Evolutionary conservation across 306 rosid species (phyloP).

Genomic region (Malus sieversii): DNA sequence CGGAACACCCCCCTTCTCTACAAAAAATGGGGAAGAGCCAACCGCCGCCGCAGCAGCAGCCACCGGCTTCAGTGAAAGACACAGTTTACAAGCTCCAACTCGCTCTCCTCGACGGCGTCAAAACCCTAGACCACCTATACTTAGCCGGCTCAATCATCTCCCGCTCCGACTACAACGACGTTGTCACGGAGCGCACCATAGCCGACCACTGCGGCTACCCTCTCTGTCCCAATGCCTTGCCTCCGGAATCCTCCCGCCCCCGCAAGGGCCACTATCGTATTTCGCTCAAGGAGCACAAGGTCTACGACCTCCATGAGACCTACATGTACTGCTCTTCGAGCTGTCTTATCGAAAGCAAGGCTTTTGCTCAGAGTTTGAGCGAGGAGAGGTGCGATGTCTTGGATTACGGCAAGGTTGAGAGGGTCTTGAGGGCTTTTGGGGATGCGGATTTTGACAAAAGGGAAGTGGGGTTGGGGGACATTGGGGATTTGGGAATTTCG

Average conservation of each 20-base stretch:
- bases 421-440: conserved; percentile 43
- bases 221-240: conserved; percentile 39
- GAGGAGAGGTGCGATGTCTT: conserved; percentile 52
- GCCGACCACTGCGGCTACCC: conserved; percentile 62
- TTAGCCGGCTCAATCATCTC: conserved; percentile 76
- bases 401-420: conserved; percentile 42
- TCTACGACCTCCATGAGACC: conserved; percentile 71
- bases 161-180: conserved; percentile 72
- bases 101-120: conserved; percentile 59
- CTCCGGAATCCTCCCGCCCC: conserved; percentile 30
- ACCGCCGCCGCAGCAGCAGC: neutral
- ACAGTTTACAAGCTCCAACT: conserved; percentile 60
- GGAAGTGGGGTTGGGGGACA: conserved; percentile 31
- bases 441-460: conserved; percentile 25
- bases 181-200: conserved; percentile 75
- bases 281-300: conserved; percentile 74
- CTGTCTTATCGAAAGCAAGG: conserved; percentile 60
- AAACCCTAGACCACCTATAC: conserved; percentile 56
- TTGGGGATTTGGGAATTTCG: conserved; percentile 48
- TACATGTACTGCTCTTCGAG: conserved; percentile 67
- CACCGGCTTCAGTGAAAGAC: conserved; percentile 33
- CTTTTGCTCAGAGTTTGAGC: conserved; percentile 53
- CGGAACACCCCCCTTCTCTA: neutral
- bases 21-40: conserved; percentile 41
- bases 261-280: conserved; percentile 69